phyloP scores from a whole-genome alignment of 139 green algal genomes.

The Chlorella sp. region DNA sequence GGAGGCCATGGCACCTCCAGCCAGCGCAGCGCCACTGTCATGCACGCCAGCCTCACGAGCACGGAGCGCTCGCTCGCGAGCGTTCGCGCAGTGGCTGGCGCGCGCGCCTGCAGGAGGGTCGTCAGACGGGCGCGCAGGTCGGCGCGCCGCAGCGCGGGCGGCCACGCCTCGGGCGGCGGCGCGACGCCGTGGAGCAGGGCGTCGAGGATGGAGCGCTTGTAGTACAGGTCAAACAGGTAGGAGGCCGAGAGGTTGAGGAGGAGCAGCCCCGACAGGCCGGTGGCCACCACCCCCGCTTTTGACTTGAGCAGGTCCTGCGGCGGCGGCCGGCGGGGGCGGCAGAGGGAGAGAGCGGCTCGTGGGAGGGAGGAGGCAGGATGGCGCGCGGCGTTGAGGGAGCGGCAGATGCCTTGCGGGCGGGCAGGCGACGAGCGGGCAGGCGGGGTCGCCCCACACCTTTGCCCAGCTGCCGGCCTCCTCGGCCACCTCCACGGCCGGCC shows the following conservation, averaged over 20 bases:
- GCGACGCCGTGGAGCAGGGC: conserved; percentile 11
- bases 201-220: conserved; percentile 18
- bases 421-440: background rate
- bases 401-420: background rate
- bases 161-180: conserved; percentile 11
- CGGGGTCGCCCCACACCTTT: background rate
- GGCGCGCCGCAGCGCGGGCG: background rate
- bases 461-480: background rate
- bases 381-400: background rate
- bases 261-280: conserved; percentile 7
- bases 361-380: background rate
- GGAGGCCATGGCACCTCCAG: background rate
- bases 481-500: background rate
- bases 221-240: background rate
- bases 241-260: background rate
- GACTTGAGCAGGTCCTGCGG: background rate
- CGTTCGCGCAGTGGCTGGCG: no score
- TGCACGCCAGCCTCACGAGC: background rate
- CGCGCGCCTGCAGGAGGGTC: background rate
- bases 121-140: background rate
- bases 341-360: background rate
- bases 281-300: background rate
- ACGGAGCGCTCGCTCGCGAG: background rate
- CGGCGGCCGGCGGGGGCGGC: background rate
- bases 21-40: background rate